Conservation (phyloP, 768 basidiomycete species). For the Goffeauzyma gilvescens region DNA sequence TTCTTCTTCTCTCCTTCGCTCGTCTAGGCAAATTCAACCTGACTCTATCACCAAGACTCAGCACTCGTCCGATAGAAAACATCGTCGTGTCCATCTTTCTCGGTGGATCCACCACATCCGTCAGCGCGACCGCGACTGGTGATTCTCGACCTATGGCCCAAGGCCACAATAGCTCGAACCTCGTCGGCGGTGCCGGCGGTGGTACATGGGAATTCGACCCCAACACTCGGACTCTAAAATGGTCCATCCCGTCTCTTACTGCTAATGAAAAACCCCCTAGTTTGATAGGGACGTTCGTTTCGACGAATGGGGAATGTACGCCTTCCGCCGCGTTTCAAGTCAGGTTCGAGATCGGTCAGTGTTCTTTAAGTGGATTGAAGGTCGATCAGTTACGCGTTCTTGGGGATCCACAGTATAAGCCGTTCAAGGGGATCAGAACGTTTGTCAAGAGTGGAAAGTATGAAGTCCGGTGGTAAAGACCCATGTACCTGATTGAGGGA, state of each 20-base stretch:
- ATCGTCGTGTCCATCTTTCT: conserved; percentile 53
- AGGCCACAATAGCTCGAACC: conserved; percentile 8
- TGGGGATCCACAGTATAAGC: conserved; percentile 52
- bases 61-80: conserved; percentile 46
- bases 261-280: conserved; percentile 47
- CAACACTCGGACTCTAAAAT: conserved; percentile 50
- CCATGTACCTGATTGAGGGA: too few species aligned
- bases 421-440: conserved; percentile 74
- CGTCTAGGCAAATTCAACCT: conserved; percentile 31
- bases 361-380: conserved; percentile 61
- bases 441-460: conserved; percentile 43
- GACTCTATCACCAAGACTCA: conserved; percentile 20
- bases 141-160: conserved; percentile 11
- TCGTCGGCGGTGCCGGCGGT: conserved; percentile 30
- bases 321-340: conserved; percentile 60
- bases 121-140: conserved; percentile 48
- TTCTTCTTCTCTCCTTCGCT: too few species aligned
- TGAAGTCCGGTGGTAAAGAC: conserved; percentile 41
- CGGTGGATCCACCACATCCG: conserved; percentile 51
- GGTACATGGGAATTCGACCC: conserved; percentile 70
- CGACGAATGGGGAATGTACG: conserved; percentile 40
- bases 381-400: conserved; percentile 63
- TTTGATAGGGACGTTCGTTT: conserved; percentile 58
- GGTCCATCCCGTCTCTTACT: conserved; percentile 53
- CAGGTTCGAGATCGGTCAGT: conserved; percentile 48